phyloP scores from a whole-genome alignment of 148 eudicot genomes.

The Amaranthus palmeri region DNA sequence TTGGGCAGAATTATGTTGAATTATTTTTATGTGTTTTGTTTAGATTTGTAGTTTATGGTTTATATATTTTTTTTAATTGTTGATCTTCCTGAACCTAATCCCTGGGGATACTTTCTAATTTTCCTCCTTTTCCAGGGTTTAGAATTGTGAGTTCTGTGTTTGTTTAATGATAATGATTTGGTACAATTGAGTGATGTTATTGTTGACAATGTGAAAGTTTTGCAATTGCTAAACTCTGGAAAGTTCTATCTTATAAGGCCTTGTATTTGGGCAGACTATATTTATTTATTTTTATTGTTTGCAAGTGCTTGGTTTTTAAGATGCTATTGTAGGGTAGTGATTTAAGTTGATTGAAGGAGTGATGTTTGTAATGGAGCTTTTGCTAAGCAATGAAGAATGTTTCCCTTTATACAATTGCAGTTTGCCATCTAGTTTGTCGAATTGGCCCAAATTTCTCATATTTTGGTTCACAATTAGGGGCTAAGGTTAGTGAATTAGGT shows the following conservation, averaged over 20 bases:
- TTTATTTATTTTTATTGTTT: not conserved
- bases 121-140: conserved; percentile 8
- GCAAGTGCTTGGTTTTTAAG: not conserved
- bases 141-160: not conserved
- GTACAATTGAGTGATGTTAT: not conserved
- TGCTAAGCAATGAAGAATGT: too few species aligned
- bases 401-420: not conserved
- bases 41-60: too few species aligned
- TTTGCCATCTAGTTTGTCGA: not conserved
- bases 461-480: too few species aligned
- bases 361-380: not conserved
- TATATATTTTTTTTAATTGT: conserved; percentile 45
- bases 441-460: not conserved
- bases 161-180: not conserved
- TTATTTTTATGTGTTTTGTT: not conserved
- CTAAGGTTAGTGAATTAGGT: too few species aligned
- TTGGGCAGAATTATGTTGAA: not conserved
- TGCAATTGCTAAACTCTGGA: not conserved
- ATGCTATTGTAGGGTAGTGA: not conserved
- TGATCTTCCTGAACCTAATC: conserved; percentile 89
- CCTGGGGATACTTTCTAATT: conserved; percentile 79
- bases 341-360: not conserved
- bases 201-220: not conserved
- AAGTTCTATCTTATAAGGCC: not conserved
- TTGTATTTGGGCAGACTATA: not conserved